Conservation (phyloP, 176 grass and related monocot species). For the Oryza rufipogon region DNA sequence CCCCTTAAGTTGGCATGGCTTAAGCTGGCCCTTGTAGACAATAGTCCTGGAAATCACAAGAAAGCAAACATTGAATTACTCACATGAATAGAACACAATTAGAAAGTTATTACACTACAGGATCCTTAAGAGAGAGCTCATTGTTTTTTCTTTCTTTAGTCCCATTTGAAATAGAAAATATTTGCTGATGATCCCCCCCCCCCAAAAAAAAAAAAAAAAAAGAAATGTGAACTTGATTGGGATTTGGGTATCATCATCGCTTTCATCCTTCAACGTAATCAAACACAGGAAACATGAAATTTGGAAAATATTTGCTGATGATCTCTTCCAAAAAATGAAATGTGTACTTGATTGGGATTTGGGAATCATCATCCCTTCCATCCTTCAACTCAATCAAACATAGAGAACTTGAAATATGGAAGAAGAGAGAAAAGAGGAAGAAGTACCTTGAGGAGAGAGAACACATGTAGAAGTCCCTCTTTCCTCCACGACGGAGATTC, state of each 20-base stretch:
- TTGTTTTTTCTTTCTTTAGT: neutral
- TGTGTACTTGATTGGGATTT: neutral
- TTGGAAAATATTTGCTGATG: neutral
- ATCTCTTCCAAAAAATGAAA: neutral
- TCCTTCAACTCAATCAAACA: neutral
- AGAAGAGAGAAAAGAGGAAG: neutral
- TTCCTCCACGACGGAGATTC: conserved; percentile 59
- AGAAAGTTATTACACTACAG: neutral
- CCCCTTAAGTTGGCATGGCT: conserved; percentile 75
- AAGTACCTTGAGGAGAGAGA: conserved; percentile 94
- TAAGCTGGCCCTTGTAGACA: conserved; percentile 98
- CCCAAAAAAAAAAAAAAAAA: neutral
- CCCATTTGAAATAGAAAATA: neutral
- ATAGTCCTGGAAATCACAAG: conserved; percentile 73
- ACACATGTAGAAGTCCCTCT: conserved; percentile 94
- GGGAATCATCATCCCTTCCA: conserved; percentile 13
- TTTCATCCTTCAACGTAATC: conserved; percentile 23
- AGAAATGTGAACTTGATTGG: neutral
- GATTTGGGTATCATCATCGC: conserved; percentile 3
- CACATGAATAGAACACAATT: neutral
- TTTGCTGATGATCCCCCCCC: neutral
- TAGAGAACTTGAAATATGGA: conserved; percentile 5
- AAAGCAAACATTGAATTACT: conserved; percentile 31
- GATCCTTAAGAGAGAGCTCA: neutral
- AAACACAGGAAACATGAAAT: neutral